Percentiles rank a stretch among this genome's conserved stretches.
These are phyloP conservation scores for Trametes sanguinea DNA, from an alignment of 768 basidiomycete species.

Conservation along the genomic window DNA sequence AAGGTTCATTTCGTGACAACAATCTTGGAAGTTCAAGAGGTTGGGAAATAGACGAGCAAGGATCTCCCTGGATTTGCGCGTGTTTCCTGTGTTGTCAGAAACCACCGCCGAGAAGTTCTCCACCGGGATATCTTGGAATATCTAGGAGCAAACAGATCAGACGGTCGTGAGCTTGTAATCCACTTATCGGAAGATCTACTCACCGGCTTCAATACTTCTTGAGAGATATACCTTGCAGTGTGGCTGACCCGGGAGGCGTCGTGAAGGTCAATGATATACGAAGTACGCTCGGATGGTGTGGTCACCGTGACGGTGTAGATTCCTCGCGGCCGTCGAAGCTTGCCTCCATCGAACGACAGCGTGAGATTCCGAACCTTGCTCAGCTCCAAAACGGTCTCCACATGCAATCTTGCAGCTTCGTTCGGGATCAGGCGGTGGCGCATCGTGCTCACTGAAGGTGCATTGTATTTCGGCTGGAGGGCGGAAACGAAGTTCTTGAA, in stretches of 20 bases:
- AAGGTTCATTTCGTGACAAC: constrained; percentile 8
- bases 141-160: no score
- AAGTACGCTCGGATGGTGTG: not conserved
- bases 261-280: not conserved
- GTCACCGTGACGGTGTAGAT: constrained; percentile 2
- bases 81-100: constrained; percentile 11
- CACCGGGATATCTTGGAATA: not conserved
- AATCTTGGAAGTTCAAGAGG: constrained; percentile 6
- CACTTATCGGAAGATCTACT: no score
- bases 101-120: not conserved
- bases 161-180: no score
- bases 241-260: constrained; percentile 1
- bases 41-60: not conserved
- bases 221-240: not conserved
- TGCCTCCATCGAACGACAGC: constrained; percentile 1
- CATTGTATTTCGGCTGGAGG: constrained; percentile 3
- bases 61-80: not conserved
- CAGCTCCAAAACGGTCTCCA: not conserved
- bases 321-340: not conserved
- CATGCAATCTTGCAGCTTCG: not conserved
- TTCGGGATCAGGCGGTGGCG: not conserved
- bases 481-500: not conserved
- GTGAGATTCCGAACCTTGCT: not conserved
- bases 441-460: not conserved
- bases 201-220: not conserved